phyloP scores from a whole-genome alignment of 371 early-diverging fungal genomes.

The Lichtheimia hyalospora region DNA sequence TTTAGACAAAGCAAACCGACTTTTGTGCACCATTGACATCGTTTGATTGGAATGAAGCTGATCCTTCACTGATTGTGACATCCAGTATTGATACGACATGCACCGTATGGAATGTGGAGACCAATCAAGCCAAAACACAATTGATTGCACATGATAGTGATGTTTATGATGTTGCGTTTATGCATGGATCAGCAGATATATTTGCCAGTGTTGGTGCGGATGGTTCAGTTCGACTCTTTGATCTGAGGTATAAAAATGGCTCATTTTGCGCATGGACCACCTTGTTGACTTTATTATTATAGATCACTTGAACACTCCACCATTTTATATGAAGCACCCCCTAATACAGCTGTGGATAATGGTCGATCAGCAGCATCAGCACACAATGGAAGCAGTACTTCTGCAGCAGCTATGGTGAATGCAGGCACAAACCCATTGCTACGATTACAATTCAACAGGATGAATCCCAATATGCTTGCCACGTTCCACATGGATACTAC shows the following conservation, averaged over 20 bases:
- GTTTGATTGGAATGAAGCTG: slow-evolving; percentile 91
- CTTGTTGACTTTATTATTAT: neutral
- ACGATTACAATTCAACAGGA: slow-evolving; percentile 70
- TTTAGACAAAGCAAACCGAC: slow-evolving; percentile 46
- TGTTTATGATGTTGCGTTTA: slow-evolving; percentile 92
- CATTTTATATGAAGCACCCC: slow-evolving; percentile 87
- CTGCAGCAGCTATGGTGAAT: slow-evolving; percentile 12
- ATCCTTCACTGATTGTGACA: slow-evolving; percentile 82
- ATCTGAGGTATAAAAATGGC: slow-evolving; percentile 62
- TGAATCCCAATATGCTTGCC: slow-evolving; percentile 88
- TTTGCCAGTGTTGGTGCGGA: slow-evolving; percentile 95
- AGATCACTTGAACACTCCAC: slow-evolving; percentile 89
- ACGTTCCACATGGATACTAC: slow-evolving; percentile 86
- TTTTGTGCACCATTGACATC: slow-evolving; percentile 87
- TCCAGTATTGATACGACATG: slow-evolving; percentile 94
- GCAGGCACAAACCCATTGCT: slow-evolving; percentile 13
- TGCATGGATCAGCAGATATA: slow-evolving; percentile 71
- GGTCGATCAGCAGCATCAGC: neutral
- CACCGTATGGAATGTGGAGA: slow-evolving; percentile 92
- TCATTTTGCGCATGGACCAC: neutral
- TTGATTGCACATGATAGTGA: slow-evolving; percentile 95
- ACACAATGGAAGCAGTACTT: slow-evolving; percentile 6
- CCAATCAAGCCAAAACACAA: slow-evolving; percentile 90
- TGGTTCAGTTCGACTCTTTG: slow-evolving; percentile 93
- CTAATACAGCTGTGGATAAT: slow-evolving; percentile 16